Percentiles rank a stretch among this genome's conserved stretches.
Evolutionary conservation across 768 basidiomycete species (phyloP).

Genomic region (Xerocomus brunneocitrinus): DNA sequence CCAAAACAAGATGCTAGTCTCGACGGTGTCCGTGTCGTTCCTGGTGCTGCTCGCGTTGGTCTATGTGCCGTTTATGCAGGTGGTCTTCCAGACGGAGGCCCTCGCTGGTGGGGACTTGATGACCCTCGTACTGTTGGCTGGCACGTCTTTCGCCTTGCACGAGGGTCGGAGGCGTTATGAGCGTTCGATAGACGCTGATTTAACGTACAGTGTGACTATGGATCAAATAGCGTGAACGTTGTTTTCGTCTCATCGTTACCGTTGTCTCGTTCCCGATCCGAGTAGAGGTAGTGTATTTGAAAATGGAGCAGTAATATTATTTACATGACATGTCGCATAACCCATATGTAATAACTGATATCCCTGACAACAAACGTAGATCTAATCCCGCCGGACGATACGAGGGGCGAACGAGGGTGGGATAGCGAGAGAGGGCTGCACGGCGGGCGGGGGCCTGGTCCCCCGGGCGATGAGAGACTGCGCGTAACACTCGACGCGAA

Average conservation of each 20-base stretch:
- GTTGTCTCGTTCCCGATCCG: not conserved
- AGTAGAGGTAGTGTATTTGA: not conserved
- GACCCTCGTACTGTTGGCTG: conserved; percentile 65
- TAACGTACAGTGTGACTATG: conserved; percentile 45
- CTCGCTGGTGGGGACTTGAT: conserved; percentile 63
- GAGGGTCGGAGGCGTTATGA: conserved; percentile 79
- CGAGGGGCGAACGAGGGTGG: conserved; percentile 28
- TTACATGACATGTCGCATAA: conserved; percentile 7
- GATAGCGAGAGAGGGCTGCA: conserved; percentile 20
- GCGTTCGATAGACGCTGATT: conserved; percentile 51
- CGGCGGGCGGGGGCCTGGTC: conserved; percentile 13
- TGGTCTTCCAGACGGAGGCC: conserved; percentile 90
- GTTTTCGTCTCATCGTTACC: not conserved
- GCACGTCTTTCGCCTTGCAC: conserved; percentile 62
- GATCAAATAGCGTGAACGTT: conserved; percentile 55
- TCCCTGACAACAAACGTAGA: not conserved
- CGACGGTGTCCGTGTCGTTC: conserved; percentile 84
- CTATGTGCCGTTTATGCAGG: conserved; percentile 88
- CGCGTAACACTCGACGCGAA: conserved; percentile 30
- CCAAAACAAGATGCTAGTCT: conserved; percentile 85
- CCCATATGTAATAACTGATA: no score
- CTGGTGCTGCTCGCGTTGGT: conserved; percentile 80
- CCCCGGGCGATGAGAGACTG: conserved; percentile 27
- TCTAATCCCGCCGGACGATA: not conserved
- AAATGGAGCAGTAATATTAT: not conserved